Percentiles rank a stretch among this genome's conserved stretches.
phyloP scores from a whole-genome alignment of 108 stramenopile species.

The Cyclotella distinguenda region DNA sequence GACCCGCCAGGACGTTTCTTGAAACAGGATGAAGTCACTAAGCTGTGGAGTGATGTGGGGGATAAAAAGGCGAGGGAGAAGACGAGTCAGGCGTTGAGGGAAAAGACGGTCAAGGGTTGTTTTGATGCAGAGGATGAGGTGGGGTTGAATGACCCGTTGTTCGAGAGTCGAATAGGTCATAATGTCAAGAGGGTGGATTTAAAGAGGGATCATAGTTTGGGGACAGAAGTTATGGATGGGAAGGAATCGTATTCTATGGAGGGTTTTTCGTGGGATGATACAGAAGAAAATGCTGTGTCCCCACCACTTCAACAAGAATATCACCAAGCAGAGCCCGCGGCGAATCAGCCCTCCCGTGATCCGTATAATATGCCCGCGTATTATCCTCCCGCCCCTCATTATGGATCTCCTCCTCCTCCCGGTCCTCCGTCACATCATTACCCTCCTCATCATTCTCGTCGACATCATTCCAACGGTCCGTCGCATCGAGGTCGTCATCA shows the following conservation, averaged over 20 bases:
- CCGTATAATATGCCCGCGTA: not conserved
- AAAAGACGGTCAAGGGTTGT: slow-evolving; percentile 76
- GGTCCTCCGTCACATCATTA: slow-evolving; percentile 9
- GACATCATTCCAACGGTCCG: slow-evolving; percentile 2
- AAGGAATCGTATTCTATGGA: slow-evolving; percentile 54
- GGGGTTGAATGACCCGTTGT: slow-evolving; percentile 5
- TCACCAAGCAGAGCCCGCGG: too few relatives aligned
- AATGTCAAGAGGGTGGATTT: slow-evolving; percentile 38
- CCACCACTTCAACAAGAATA: slow-evolving; percentile 41
- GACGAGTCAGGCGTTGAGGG: slow-evolving; percentile 81
- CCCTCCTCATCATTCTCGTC: slow-evolving; percentile 6
- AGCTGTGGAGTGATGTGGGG: slow-evolving; percentile 82
- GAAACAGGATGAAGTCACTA: slow-evolving; percentile 73
- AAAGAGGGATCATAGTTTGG: slow-evolving; percentile 75
- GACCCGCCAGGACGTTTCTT: slow-evolving; percentile 83
- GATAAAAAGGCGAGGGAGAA: slow-evolving; percentile 87
- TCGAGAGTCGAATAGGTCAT: slow-evolving; percentile 63
- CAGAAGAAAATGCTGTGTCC: slow-evolving; percentile 12
- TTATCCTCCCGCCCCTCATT: not conserved
- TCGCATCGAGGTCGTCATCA: not conserved
- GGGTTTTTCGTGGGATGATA: slow-evolving; percentile 77
- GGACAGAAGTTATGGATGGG: slow-evolving; percentile 53
- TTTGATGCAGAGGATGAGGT: slow-evolving; percentile 3
- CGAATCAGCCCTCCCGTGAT: not conserved
- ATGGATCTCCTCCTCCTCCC: slow-evolving; percentile 11